Base-by-base conservation (phyloP, 345 rosid species). In the Xanthoceras sorbifolium region DNA sequence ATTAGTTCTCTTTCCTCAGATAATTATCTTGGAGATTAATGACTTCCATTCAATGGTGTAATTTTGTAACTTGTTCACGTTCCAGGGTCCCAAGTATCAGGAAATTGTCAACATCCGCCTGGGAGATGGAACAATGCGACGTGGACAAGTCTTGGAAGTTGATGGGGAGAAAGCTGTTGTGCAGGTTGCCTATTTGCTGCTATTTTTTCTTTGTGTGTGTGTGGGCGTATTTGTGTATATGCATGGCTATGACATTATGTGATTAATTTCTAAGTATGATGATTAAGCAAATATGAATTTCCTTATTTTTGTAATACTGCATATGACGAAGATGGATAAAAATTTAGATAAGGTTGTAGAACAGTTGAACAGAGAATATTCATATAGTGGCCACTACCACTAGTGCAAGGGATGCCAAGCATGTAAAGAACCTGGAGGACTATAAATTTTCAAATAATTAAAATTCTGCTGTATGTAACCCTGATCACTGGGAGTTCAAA, bases 91-190 rank as follows among this genome's bases (percentile, higher is more conserved):
- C 26, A 96, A 92, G 84, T 96, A 89, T 82, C 97, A 96, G 72
- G 98, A 96, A 79, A 96, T 96, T 84, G 99, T 96, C 72, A 93
- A 96, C 83, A 93, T 93, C 66, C 92, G 97, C 0, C 80, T 96
- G 77, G 99, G 98, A 29, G 91, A 96, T 90, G 98, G 99, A 83
- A 85, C 98, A 48, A 90, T 84, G 28, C 84, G 99, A 62, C 97
- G 98, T 81, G 99, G 99, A 82, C 97, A 95, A 80, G 99, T 95
- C 62, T 79, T 95, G 70, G 99, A 95, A 90, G 99, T 95, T 67
- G 99, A 96, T 71, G 98, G 99, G 22, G 99, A 96, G 89, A 96
- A 89, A 81, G 99, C 99, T 36, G 94, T 96, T 78, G 98, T 96
- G 62, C 99, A 96, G 97, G 99, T 94, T 64, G 78, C 32, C 23